Evolutionary conservation across 352 stramenopile genomes (phyloP).

Genomic region (Phytophthora sp.): DNA sequence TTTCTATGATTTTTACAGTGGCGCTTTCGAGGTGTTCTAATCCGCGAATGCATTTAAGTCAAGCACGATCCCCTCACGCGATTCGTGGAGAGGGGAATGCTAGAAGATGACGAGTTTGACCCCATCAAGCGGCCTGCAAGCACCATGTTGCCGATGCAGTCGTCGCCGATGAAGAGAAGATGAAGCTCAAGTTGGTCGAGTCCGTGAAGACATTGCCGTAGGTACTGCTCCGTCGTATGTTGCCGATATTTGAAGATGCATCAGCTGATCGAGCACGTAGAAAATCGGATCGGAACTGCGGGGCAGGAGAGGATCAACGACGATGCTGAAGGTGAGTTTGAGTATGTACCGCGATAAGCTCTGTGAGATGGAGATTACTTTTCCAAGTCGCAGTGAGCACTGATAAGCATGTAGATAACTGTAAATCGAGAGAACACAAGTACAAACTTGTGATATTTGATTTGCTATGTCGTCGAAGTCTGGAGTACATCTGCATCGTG

Average conservation of each 20-base stretch:
- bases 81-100: conserved; percentile 11
- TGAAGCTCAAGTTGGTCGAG: conserved; percentile 1
- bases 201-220: background rate
- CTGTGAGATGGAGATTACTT: conserved; percentile 1
- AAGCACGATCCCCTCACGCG: conserved; percentile 14
- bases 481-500: too few species aligned
- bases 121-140: background rate
- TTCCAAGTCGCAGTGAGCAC: background rate
- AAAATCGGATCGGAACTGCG: background rate
- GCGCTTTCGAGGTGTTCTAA: conserved; percentile 2
- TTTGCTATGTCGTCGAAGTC: too few species aligned
- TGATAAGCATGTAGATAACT: too few species aligned
- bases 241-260: conserved; percentile 11
- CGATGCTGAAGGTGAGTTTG: background rate
- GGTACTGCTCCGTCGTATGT: background rate
- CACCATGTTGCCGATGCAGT: background rate
- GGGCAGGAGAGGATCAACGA: background rate
- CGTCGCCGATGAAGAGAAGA: conserved; percentile 7
- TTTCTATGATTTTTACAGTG: conserved; percentile 12
- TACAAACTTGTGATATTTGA: too few species aligned
- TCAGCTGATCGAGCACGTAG: conserved; percentile 11
- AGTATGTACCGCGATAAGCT: conserved; percentile 6
- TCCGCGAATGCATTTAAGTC: conserved; percentile 5
- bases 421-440: too few species aligned
- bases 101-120: conserved; percentile 9